Evolutionary conservation across 768 basidiomycete genomes (phyloP).

Genomic region (Paxillus involutus): DNA sequence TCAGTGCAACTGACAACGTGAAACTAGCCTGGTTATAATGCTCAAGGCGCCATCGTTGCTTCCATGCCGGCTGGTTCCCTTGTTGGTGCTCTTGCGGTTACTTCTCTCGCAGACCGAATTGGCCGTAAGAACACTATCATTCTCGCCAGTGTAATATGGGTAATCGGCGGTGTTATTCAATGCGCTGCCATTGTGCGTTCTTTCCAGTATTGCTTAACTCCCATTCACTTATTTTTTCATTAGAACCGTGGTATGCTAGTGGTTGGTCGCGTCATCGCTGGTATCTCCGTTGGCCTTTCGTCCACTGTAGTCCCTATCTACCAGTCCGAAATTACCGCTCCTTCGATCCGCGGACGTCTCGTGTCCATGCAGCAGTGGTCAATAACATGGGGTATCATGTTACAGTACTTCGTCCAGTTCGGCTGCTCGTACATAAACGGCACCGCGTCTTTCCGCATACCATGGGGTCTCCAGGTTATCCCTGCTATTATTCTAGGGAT

Average conservation of each 20-base stretch:
- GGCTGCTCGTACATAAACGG: conserved; percentile 70
- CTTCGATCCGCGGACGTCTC: conserved; percentile 69
- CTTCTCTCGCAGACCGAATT: conserved; percentile 59
- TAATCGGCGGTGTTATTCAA: conserved; percentile 72
- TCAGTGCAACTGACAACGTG: conserved; percentile 5
- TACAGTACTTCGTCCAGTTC: conserved; percentile 77
- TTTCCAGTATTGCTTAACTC: neutral
- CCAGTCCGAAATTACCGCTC: conserved; percentile 73
- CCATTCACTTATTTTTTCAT: neutral
- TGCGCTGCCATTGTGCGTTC: conserved; percentile 49
- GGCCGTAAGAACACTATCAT: conserved; percentile 71
- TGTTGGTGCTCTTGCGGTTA: conserved; percentile 62
- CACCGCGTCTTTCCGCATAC: conserved; percentile 73
- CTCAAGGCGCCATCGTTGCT: conserved; percentile 75
- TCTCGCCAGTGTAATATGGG: conserved; percentile 66
- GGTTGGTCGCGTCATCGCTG: conserved; percentile 65
- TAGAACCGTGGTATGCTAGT: conserved; percentile 78
- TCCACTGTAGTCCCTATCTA: conserved; percentile 72
- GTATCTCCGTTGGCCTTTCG: conserved; percentile 65
- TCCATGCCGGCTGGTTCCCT: conserved; percentile 75
- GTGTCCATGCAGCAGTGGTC: conserved; percentile 81
- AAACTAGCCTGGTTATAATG: conserved; percentile 45
- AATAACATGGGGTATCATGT: conserved; percentile 76
- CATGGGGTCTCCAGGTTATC: conserved; percentile 79
- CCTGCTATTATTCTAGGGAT: conserved; percentile 67